Conservation (phyloP, 1,284 basidiomycete genomes). For the Gomphus bonarii region DNA sequence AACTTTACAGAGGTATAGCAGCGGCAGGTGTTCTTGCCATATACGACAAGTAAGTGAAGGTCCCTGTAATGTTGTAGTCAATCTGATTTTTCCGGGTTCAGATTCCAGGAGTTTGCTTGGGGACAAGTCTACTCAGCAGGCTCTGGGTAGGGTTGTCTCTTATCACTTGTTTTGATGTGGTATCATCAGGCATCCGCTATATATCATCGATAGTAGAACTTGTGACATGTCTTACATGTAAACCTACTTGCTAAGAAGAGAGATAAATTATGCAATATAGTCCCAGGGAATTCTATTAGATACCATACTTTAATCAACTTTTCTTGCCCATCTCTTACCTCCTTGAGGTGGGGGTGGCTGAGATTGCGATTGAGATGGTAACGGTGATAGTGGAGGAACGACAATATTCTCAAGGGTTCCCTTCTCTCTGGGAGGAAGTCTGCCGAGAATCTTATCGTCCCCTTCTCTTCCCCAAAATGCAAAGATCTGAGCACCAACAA, state of each 20-base stretch:
- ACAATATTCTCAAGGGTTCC: constrained; percentile 12
- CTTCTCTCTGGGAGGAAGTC: constrained; percentile 14
- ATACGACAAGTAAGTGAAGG: constrained; percentile 51
- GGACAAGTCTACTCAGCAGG: constrained; percentile 32
- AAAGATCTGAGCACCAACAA: constrained; percentile 76
- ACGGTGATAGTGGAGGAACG: constrained; percentile 13
- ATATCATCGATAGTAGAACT: too few species aligned
- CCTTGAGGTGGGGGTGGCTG: constrained; percentile 11
- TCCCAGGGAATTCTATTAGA: background rate
- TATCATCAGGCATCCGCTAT: background rate
- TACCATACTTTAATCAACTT: constrained; percentile 16
- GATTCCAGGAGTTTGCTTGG: constrained; percentile 32
- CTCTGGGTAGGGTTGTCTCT: constrained; percentile 16
- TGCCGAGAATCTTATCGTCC: constrained; percentile 20
- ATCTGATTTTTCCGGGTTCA: constrained; percentile 11
- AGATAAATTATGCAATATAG: background rate
- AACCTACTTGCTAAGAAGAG: background rate
- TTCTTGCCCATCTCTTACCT: constrained; percentile 17
- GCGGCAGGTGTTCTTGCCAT: constrained; percentile 63
- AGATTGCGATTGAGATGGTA: constrained; percentile 3
- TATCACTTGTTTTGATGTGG: background rate
- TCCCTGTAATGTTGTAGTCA: constrained; percentile 4
- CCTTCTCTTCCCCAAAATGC: constrained; percentile 65
- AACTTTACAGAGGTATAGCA: constrained; percentile 53
- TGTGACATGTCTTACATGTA: too few species aligned